Percentiles rank a stretch among this genome's conserved stretches.
These are phyloP conservation scores for Talaromyces sp. DNA, from an alignment of 2,329 filamentous ascomycete species.

Conservation along the genomic window DNA sequence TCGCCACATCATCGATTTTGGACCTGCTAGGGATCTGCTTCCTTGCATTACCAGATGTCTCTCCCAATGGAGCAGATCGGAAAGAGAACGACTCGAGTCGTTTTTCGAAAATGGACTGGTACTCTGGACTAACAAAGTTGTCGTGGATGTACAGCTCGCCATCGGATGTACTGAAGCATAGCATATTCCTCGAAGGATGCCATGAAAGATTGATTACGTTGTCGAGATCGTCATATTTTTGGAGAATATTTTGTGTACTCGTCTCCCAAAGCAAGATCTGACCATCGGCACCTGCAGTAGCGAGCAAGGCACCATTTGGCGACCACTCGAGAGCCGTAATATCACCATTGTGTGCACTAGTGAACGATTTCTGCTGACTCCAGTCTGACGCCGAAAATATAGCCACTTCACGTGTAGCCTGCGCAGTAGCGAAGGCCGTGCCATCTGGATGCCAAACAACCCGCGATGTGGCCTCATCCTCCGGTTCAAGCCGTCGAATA, in stretches of 20 bases:
- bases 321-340: constrained; percentile 91
- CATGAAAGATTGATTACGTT: constrained; percentile 84
- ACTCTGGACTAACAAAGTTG: constrained; percentile 52
- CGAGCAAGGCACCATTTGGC: constrained; percentile 85
- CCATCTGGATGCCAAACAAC: constrained; percentile 93
- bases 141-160: constrained; percentile 89
- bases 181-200: constrained; percentile 84
- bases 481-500: constrained; percentile 73
- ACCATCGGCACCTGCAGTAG: constrained; percentile 54
- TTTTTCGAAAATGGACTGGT: constrained; percentile 49
- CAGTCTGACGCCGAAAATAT: constrained; percentile 86
- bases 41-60: constrained; percentile 64
- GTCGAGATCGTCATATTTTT: constrained; percentile 67
- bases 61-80: constrained; percentile 72
- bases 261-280: constrained; percentile 73
- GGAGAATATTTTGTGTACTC: constrained; percentile 76
- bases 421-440: constrained; percentile 80
- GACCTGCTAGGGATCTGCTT: constrained; percentile 52
- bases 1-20: constrained; percentile 49
- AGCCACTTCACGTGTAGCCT: constrained; percentile 76
- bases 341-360: constrained; percentile 74
- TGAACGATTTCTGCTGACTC: constrained; percentile 78
- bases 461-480: constrained; percentile 70
- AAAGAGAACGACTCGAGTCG: constrained; percentile 74
- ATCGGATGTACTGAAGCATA: constrained; percentile 88